Conservation (phyloP, 768 basidiomycete species). For the Lentinula detonsa region DNA sequence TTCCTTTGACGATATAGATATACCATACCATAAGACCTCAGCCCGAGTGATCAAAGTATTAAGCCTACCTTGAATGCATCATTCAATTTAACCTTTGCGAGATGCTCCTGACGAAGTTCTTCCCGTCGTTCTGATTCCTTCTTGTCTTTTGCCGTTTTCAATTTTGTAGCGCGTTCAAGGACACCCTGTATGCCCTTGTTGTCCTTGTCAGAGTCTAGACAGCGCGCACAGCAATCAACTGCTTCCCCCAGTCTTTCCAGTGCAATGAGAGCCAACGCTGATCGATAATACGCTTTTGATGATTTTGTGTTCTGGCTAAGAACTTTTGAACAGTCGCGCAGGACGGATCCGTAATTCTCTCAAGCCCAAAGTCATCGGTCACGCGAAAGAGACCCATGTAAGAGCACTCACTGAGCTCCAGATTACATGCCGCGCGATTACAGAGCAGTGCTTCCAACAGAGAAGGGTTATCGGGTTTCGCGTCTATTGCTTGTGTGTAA, state of each 20-base stretch:
- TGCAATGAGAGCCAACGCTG: conserved; percentile 67
- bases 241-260: conserved; percentile 78
- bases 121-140: conserved; percentile 46
- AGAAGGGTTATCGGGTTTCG: conserved; percentile 58
- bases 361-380: background rate
- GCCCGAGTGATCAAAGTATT: background rate
- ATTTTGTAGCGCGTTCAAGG: conserved; percentile 39
- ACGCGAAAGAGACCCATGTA: background rate
- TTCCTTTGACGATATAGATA: conserved; percentile 38
- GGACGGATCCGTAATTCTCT: conserved; percentile 88
- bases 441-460: conserved; percentile 67
- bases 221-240: conserved; percentile 72
- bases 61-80: conserved; percentile 59
- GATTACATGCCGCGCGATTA: conserved; percentile 92
- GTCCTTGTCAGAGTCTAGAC: conserved; percentile 51
- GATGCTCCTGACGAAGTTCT: conserved; percentile 40
- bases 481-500: conserved; percentile 87
- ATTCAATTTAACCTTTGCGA: conserved; percentile 47
- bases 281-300: conserved; percentile 85
- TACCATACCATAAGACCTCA: background rate
- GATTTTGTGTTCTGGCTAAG: conserved; percentile 56
- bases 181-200: conserved; percentile 49
- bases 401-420: conserved; percentile 65
- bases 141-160: conserved; percentile 44
- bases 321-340: conserved; percentile 79